These are phyloP conservation scores for Pseudozyma pruni DNA, from an alignment of 1,284 basidiomycete genomes.

Conservation along the genomic window DNA sequence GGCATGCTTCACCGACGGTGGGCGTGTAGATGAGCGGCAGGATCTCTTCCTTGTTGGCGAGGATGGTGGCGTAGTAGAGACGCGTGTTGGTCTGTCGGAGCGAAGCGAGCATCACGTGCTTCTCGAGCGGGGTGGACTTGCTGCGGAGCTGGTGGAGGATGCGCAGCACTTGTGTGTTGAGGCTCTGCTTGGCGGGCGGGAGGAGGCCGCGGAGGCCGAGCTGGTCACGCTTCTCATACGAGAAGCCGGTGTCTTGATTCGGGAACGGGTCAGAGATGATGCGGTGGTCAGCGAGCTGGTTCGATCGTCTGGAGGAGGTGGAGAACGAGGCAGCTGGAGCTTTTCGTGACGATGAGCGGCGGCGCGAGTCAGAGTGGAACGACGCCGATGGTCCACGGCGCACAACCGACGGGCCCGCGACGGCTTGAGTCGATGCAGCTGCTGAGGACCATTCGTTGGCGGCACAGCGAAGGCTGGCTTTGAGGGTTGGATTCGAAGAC, in stretches of 20 bases:
- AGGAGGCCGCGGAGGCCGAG: slow-evolving; percentile 78
- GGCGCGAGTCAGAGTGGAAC: neutral
- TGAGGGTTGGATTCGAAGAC: slow-evolving; percentile 13
- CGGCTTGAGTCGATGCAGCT: slow-evolving; percentile 1
- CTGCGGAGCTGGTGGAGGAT: slow-evolving; percentile 78
- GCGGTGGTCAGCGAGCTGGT: slow-evolving; percentile 39
- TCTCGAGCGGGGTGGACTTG: slow-evolving; percentile 77
- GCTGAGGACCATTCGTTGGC: slow-evolving; percentile 8
- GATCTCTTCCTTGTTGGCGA: slow-evolving; percentile 74
- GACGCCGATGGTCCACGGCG: neutral
- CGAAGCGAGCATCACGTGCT: slow-evolving; percentile 82
- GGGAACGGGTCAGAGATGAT: slow-evolving; percentile 39
- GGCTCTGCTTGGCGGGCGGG: slow-evolving; percentile 73
- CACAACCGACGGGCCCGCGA: slow-evolving; percentile 10
- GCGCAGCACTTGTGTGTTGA: slow-evolving; percentile 74
- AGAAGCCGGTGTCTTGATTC: slow-evolving; percentile 74
- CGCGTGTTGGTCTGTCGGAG: slow-evolving; percentile 78
- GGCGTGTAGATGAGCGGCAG: slow-evolving; percentile 85
- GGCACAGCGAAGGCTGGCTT: slow-evolving; percentile 14
- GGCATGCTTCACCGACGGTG: slow-evolving; percentile 87
- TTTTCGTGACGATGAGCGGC: slow-evolving; percentile 9
- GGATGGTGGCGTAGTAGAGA: slow-evolving; percentile 75
- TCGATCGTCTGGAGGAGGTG: slow-evolving; percentile 5
- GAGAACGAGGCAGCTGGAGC: slow-evolving; percentile 15
- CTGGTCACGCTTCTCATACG: slow-evolving; percentile 74